Evolutionary conservation across 306 rosid genomes (phyloP).

Genomic region (Parietaria judaica): DNA sequence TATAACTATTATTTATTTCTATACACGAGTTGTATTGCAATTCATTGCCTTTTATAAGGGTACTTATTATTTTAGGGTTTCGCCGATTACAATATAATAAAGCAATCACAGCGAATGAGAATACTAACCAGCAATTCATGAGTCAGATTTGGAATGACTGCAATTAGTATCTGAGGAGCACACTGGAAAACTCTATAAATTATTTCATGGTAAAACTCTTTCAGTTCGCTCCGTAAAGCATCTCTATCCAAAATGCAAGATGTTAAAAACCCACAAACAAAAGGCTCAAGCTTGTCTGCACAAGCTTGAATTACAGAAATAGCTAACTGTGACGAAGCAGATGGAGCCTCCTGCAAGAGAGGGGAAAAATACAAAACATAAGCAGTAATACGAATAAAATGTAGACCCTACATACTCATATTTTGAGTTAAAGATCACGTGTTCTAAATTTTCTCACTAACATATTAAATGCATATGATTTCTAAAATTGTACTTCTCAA

Average conservation of each 20-base stretch:
- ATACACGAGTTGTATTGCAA: too few species aligned
- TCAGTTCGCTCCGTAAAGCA: conserved; percentile 49
- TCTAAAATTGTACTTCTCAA: too few species aligned
- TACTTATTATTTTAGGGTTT: too few species aligned
- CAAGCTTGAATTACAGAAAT: conserved; percentile 49
- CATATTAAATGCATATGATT: too few species aligned
- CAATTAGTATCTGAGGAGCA: conserved; percentile 75
- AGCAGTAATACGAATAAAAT: background rate
- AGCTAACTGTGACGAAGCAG: conserved; percentile 72
- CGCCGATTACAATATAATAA: background rate
- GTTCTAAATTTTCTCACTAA: background rate
- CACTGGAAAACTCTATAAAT: conserved; percentile 55
- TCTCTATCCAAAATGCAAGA: conserved; percentile 70
- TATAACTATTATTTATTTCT: too few species aligned
- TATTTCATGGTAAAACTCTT: conserved; percentile 74
- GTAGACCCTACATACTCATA: too few species aligned
- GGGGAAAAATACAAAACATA: background rate
- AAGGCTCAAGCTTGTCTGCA: conserved; percentile 53
- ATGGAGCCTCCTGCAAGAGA: conserved; percentile 47
- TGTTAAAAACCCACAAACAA: conserved; percentile 60
- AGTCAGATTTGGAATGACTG: conserved; percentile 67
- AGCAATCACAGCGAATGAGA: conserved; percentile 9
- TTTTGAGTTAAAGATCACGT: too few species aligned
- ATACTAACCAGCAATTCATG: conserved; percentile 58
- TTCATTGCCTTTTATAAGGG: background rate